Evolutionary conservation across 1,284 basidiomycete genomes (phyloP), one percentile per base, ranked within the genome.

Genomic region (Ustilago cynodontis): DNA sequence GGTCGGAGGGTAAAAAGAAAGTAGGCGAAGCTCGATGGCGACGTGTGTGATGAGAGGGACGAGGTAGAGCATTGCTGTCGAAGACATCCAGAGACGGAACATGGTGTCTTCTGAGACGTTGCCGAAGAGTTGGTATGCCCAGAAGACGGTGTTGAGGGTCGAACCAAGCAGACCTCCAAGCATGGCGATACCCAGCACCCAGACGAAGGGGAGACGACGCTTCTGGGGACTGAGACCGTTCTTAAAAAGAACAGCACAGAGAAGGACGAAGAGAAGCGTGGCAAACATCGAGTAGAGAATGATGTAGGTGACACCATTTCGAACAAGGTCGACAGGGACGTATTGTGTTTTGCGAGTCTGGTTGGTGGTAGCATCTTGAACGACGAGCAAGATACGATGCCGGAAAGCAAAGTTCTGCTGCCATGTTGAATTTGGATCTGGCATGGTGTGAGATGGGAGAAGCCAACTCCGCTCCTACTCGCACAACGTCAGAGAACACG

Each of bases 251-350:
- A 80, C 72, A 29, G 73, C 66, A 56, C 70, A 71, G 13, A 78
- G 65, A 18, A 80, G 64, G 11, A 77, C 65, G 41, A 80, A 80
- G 57, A 80, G 78, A 4, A 80, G 65, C 2, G 78, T 77, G 13
- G 72, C 69, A 35, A 77, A 71, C 64, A 73, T 76, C 14, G 71
- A 74, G 70, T 80, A 80, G 57, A 80, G 75, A 41, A 80, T 80
- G 64, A 80, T 78, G 52, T 78, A 78, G 47, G 71, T 71, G 56
- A 78, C 76, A 29, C 75, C 78, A 43, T 60, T 72, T 41, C 74
- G 61, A 35, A 79, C 78, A 16, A 79, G 65, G 4, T 55, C 59
- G 49, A 77, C 70, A 1, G 77, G 69, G 1, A 79, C 70, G 31
- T 62, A 75, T 26, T 72, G 59, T 16, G 59, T 47, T 2, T 20